These are phyloP conservation scores for Lactarius deliciosus DNA, from an alignment of 768 basidiomycete genomes.

Conservation along the genomic window DNA sequence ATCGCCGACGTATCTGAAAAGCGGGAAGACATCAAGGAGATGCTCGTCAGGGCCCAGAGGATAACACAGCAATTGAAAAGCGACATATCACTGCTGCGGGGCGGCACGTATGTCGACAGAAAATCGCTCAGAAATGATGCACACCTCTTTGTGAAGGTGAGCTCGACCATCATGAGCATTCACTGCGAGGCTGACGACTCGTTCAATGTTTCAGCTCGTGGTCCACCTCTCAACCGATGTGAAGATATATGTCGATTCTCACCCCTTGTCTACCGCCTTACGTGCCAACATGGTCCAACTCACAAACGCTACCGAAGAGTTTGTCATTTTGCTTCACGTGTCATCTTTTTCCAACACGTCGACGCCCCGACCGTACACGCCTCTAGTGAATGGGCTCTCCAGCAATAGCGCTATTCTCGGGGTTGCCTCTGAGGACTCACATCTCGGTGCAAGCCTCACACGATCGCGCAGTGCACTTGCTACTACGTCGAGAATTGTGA, in stretches of 20 bases:
- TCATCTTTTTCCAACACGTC: constrained; percentile 71
- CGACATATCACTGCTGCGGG: constrained; percentile 57
- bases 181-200: not conserved
- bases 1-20: constrained; percentile 48
- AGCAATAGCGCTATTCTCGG: constrained; percentile 19
- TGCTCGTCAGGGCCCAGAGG: constrained; percentile 59
- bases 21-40: constrained; percentile 49
- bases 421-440: constrained; percentile 17
- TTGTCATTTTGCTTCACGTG: constrained; percentile 82
- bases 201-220: constrained; percentile 51
- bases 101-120: constrained; percentile 54
- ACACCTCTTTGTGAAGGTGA: constrained; percentile 78
- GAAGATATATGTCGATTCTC: constrained; percentile 57
- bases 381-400: constrained; percentile 34
- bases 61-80: constrained; percentile 63
- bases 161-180: constrained; percentile 20
- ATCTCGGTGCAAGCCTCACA: constrained; percentile 19
- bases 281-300: constrained; percentile 72
- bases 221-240: constrained; percentile 73
- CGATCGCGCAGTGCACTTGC: constrained; percentile 26
- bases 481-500: not conserved
- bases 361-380: constrained; percentile 58
- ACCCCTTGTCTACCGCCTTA: constrained; percentile 58
- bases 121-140: constrained; percentile 74
- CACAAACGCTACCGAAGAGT: constrained; percentile 82